These are phyloP conservation scores for Ophiostoma australiae DNA, from an alignment of 2,329 filamentous ascomycete species.

Conservation along the genomic window DNA sequence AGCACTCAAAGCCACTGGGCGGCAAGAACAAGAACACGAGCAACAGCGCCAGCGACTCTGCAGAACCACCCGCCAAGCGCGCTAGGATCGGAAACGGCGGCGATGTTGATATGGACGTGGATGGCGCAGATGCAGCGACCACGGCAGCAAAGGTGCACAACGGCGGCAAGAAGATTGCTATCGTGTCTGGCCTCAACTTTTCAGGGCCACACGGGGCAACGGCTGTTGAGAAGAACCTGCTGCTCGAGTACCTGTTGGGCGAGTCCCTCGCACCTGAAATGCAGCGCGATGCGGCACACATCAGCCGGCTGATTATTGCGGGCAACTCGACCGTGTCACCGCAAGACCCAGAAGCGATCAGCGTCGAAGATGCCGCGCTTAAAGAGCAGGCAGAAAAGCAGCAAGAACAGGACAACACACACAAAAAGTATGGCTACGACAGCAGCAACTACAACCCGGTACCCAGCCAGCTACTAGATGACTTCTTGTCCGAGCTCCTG, in stretches of 20 bases:
- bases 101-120: slow-evolving; percentile 52
- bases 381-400: slow-evolving; percentile 21
- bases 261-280: slow-evolving; percentile 61
- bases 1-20: slow-evolving; percentile 50
- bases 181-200: slow-evolving; percentile 84
- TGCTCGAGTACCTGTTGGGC: slow-evolving; percentile 83
- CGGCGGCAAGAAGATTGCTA: slow-evolving; percentile 59
- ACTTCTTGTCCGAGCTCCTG: slow-evolving; percentile 73
- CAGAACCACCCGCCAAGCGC: slow-evolving; percentile 26
- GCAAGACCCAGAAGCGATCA: slow-evolving; percentile 13
- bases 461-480: slow-evolving; percentile 78
- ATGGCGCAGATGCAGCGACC: slow-evolving; percentile 53
- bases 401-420: slow-evolving; percentile 36
- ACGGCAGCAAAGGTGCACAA: slow-evolving; percentile 31
- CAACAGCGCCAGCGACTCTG: slow-evolving; percentile 22
- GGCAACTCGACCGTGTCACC: slow-evolving; percentile 65
- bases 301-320: slow-evolving; percentile 83
- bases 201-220: slow-evolving; percentile 68
- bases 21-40: slow-evolving; percentile 30
- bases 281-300: slow-evolving; percentile 58
- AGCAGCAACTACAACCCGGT: slow-evolving; percentile 79
- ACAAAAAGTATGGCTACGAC: slow-evolving; percentile 93
- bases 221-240: slow-evolving; percentile 67
- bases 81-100: slow-evolving; percentile 36
- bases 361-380: not conserved